phyloP scores from a whole-genome alignment of 768 basidiomycete species.

The Amanita rimosa region DNA sequence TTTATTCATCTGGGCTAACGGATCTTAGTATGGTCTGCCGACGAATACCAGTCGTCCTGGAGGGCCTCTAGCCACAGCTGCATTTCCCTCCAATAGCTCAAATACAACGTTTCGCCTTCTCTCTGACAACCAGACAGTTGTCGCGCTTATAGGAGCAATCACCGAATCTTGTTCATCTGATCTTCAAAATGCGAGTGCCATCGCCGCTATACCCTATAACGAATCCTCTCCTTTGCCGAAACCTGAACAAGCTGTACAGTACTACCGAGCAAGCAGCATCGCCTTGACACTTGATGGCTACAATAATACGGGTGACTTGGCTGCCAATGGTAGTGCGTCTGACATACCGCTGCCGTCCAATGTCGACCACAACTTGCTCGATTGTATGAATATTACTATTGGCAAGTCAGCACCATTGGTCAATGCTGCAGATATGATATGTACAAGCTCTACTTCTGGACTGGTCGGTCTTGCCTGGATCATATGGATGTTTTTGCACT shows the following conservation, averaged over 20 bases:
- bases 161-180: constrained; percentile 25
- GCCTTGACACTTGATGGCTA: constrained; percentile 54
- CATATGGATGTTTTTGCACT: constrained; percentile 13
- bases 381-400: constrained; percentile 55
- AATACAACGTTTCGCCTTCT: constrained; percentile 34
- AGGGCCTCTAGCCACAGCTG: constrained; percentile 31
- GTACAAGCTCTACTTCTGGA: neutral
- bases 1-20: neutral
- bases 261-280: constrained; percentile 57
- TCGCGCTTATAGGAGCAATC: constrained; percentile 30
- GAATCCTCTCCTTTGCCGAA: constrained; percentile 21
- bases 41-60: constrained; percentile 39
- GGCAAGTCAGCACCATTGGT: constrained; percentile 47
- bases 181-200: constrained; percentile 13
- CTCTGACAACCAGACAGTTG: constrained; percentile 35
- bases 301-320: constrained; percentile 46
- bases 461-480: constrained; percentile 12
- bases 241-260: constrained; percentile 51
- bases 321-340: constrained; percentile 24
- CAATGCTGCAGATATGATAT: constrained; percentile 16
- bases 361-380: constrained; percentile 37
- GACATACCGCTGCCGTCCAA: constrained; percentile 40
- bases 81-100: constrained; percentile 28
- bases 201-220: constrained; percentile 18
- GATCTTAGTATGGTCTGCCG: constrained; percentile 7